Conservation (phyloP, 2,329 filamentous ascomycete species). For the Cladosporium oxysporum region DNA sequence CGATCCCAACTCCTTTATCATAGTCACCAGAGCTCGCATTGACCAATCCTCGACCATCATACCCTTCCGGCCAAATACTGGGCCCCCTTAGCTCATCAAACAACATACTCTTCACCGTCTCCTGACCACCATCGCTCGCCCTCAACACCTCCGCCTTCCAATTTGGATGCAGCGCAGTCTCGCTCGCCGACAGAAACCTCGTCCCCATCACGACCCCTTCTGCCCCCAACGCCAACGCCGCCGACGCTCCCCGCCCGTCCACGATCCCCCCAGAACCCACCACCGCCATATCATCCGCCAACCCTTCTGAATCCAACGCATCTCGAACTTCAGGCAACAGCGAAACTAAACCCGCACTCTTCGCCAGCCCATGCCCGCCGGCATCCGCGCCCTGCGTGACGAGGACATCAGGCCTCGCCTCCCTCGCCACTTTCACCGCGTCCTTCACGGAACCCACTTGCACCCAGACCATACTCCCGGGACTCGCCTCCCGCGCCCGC, state of each 20-base stretch:
- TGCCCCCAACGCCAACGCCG: conserved; percentile 56
- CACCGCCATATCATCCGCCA: conserved; percentile 36
- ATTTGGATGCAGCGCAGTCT: conserved; percentile 49
- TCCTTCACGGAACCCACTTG: conserved; percentile 63
- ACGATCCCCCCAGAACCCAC: conserved; percentile 63
- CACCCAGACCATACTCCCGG: conserved; percentile 55
- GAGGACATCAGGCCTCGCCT: conserved; percentile 56
- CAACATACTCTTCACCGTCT: conserved; percentile 52
- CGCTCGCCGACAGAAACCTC: conserved; percentile 57
- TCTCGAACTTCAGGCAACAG: conserved; percentile 60
- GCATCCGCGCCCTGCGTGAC: conserved; percentile 66
- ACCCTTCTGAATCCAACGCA: conserved; percentile 30
- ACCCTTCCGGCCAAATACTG: conserved; percentile 57
- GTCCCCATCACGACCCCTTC: conserved; percentile 63
- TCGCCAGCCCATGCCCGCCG: conserved; percentile 62
- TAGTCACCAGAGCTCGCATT: conserved; percentile 53
- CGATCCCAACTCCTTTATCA: conserved; percentile 23
- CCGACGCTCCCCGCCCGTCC: conserved; percentile 57
- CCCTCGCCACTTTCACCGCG: conserved; percentile 50
- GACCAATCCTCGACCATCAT: conserved; percentile 59
- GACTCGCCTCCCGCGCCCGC: conserved; percentile 36
- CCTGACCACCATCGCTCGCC: conserved; percentile 53
- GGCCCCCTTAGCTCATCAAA: conserved; percentile 59
- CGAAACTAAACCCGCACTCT: conserved; percentile 56
- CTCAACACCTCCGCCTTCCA: conserved; percentile 51